Conservation (phyloP, 2,329 filamentous ascomycete species). For the Diaporthe eres region DNA sequence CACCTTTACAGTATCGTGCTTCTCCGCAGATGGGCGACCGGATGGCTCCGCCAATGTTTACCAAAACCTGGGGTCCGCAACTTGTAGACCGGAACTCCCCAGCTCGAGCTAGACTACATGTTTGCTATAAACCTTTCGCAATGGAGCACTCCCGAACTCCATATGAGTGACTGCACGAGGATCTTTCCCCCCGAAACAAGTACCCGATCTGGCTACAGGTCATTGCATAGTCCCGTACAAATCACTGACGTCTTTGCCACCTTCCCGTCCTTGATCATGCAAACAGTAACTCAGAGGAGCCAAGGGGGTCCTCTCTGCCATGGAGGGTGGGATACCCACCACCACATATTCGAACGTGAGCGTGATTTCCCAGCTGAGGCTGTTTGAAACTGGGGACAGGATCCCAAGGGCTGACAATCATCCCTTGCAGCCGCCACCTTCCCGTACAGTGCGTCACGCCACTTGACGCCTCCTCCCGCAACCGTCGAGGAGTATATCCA, state of each 20-base stretch:
- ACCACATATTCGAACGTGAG: conserved; percentile 23
- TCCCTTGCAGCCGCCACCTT: neutral
- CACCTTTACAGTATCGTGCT: neutral
- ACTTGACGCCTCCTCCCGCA: neutral
- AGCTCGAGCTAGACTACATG: neutral
- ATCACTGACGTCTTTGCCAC: neutral
- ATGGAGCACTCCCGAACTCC: neutral
- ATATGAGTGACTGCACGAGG: neutral
- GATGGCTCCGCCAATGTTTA: neutral
- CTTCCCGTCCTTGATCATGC: neutral
- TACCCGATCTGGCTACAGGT: neutral
- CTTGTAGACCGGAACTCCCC: neutral
- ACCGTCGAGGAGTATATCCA: conserved; percentile 6
- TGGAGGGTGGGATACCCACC: conserved; percentile 10
- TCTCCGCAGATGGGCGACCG: neutral
- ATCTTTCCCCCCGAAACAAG: neutral
- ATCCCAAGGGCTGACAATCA: neutral
- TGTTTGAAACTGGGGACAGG: neutral
- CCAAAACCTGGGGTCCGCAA: neutral
- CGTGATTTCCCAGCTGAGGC: neutral
- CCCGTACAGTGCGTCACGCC: neutral
- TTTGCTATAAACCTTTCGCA: neutral
- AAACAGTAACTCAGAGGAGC: neutral
- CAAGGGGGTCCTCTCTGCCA: neutral
- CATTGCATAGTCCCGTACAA: neutral